Evolutionary conservation across 208 protist genomes (phyloP).

Genomic region (Trypanosoma lewisi): DNA sequence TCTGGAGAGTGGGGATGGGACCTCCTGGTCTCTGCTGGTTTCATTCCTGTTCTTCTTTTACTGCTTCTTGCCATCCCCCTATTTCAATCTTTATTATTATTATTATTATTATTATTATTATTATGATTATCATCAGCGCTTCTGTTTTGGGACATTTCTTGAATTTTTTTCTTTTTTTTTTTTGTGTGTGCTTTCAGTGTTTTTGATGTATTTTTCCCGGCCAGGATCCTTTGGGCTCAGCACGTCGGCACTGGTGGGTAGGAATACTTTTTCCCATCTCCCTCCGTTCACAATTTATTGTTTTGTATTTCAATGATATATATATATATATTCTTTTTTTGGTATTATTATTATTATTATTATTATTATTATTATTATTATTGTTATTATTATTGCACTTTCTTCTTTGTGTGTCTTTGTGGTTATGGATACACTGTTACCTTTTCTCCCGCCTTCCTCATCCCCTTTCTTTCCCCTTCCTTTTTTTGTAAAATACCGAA

Average conservation of each 20-base stretch:
- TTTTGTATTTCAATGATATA: neutral
- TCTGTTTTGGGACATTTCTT: too few species aligned
- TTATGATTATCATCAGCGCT: neutral
- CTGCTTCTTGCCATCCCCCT: constrained; percentile 7
- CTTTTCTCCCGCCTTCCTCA: too few species aligned
- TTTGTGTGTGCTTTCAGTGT: too few species aligned
- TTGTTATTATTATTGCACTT: neutral
- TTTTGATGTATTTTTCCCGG: neutral
- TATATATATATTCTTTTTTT: constrained; percentile 19
- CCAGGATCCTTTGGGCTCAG: neutral
- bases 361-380: neutral
- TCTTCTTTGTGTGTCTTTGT: neutral
- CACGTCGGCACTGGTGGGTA: neutral
- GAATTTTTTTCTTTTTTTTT: too few species aligned
- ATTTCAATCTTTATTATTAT: constrained; percentile 15
- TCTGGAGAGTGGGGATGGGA: neutral
- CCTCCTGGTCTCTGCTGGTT: neutral
- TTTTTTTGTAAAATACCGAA: too few species aligned
- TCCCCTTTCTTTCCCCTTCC: too few species aligned
- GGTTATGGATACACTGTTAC: too few species aligned
- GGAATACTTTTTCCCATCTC: neutral
- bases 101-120: constrained; percentile 19
- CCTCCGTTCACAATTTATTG: neutral
- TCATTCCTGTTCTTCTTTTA: constrained; percentile 9
- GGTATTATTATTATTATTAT: neutral